Evolutionary conservation across 1,139 yeast species (phyloP).

Genomic region (Pichia sp.): DNA sequence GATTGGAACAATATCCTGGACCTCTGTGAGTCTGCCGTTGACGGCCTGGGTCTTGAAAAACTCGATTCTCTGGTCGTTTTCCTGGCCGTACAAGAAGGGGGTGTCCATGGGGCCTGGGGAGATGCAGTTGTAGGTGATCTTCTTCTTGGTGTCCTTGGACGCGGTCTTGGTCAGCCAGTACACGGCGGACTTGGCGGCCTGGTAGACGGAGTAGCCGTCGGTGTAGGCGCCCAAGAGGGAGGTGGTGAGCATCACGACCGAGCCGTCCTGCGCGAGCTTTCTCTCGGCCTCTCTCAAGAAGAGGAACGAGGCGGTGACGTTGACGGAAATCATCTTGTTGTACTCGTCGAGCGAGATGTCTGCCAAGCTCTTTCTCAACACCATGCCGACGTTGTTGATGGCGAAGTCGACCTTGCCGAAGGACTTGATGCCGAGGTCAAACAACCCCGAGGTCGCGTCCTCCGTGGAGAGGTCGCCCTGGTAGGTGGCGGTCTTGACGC

Average conservation of each 20-base stretch:
- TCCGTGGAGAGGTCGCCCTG: constrained; percentile 47
- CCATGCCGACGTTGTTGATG: constrained; percentile 62
- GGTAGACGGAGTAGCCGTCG: constrained; percentile 52
- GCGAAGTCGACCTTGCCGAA: constrained; percentile 58
- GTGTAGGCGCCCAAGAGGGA: constrained; percentile 65
- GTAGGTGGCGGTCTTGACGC: constrained; percentile 40
- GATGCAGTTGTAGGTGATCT: constrained; percentile 52
- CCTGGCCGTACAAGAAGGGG: constrained; percentile 62
- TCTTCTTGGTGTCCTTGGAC: constrained; percentile 50
- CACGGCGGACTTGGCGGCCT: constrained; percentile 61
- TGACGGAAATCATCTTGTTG: constrained; percentile 48
- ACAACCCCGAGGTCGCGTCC: constrained; percentile 41
- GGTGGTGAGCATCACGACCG: constrained; percentile 54
- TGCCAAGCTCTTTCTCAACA: constrained; percentile 49
- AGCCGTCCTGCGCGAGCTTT: constrained; percentile 48
- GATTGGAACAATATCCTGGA: constrained; percentile 61
- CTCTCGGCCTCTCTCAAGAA: constrained; percentile 56
- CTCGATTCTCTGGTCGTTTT: constrained; percentile 47
- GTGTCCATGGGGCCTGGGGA: constrained; percentile 77
- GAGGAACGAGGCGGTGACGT: constrained; percentile 58
- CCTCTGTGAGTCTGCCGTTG: constrained; percentile 50
- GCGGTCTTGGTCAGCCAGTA: constrained; percentile 54
- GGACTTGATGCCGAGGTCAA: constrained; percentile 40
- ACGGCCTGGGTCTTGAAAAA: constrained; percentile 50
- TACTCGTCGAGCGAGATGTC: constrained; percentile 51